A percentile compares a stretch with the other conserved stretches of the same genome.
phyloP scores from a whole-genome alignment of 768 basidiomycete species.

The Auricularia cornea region DNA sequence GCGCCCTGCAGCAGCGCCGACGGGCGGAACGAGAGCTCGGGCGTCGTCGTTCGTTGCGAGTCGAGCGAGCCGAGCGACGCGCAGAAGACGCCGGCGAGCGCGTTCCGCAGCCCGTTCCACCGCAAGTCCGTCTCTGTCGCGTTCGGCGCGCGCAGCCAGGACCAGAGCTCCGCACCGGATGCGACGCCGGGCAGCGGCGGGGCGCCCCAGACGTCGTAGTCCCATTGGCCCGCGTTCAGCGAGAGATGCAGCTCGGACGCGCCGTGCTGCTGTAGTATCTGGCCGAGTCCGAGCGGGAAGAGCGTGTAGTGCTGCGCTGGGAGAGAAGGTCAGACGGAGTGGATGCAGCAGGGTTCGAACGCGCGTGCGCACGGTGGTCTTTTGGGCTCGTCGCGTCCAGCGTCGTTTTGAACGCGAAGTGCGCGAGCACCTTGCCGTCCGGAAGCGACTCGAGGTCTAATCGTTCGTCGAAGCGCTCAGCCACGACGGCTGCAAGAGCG shows the following conservation, averaged over 20 bases:
- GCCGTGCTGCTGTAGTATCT: slow-evolving; percentile 77
- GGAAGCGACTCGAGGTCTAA: slow-evolving; percentile 52
- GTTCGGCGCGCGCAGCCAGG: slow-evolving; percentile 51
- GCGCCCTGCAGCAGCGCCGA: slow-evolving; percentile 28
- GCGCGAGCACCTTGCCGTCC: slow-evolving; percentile 75
- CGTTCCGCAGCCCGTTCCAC: slow-evolving; percentile 82
- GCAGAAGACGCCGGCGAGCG: slow-evolving; percentile 89
- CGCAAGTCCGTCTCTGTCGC: slow-evolving; percentile 54
- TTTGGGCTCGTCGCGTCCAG: slow-evolving; percentile 42
- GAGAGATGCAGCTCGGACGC: slow-evolving; percentile 84
- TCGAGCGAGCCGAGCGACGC: slow-evolving; percentile 78
- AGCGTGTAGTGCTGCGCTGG: slow-evolving; percentile 79
- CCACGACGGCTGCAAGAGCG: slow-evolving; percentile 11
- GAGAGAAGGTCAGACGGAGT: not conserved
- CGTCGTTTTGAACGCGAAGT: slow-evolving; percentile 71
- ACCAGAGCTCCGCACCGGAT: slow-evolving; percentile 84
- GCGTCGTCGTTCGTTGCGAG: slow-evolving; percentile 66
- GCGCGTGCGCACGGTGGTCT: not conserved
- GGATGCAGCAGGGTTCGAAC: slow-evolving; percentile 1
- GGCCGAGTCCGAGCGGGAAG: slow-evolving; percentile 79
- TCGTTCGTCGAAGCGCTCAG: slow-evolving; percentile 39
- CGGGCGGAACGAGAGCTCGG: slow-evolving; percentile 42
- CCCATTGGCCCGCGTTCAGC: slow-evolving; percentile 89
- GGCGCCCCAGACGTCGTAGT: slow-evolving; percentile 75
- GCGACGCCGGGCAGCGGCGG: slow-evolving; percentile 70